A percentile compares a stretch with the other conserved stretches of the same genome.
These are phyloP conservation scores for Talaromyces nanjingensis DNA, from an alignment of 495 filamentous ascomycete species.

Conservation along the genomic window DNA sequence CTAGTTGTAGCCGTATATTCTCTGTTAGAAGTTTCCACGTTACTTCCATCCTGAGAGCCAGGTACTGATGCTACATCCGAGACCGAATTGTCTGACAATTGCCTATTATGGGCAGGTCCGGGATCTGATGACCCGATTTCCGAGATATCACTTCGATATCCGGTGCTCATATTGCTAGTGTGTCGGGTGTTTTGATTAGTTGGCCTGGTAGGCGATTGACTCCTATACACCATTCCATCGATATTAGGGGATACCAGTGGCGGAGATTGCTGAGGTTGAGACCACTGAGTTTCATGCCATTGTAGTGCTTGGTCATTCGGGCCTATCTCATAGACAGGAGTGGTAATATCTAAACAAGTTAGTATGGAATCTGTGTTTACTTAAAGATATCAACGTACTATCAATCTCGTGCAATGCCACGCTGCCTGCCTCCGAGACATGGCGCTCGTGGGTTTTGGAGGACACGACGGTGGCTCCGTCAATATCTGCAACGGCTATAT, in stretches of 20 bases:
- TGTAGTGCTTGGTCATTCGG: not conserved
- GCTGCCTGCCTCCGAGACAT: slow-evolving; percentile 3
- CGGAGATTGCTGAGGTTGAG: slow-evolving; percentile 3
- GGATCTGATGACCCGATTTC: not conserved
- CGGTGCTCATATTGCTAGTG: not conserved
- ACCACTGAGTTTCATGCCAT: not conserved
- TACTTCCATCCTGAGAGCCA: not conserved
- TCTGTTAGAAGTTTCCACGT: not conserved
- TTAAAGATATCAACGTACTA: not conserved
- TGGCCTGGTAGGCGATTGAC: not conserved
- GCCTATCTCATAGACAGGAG: slow-evolving; percentile 9
- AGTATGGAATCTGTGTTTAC: not conserved
- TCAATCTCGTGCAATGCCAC: slow-evolving; percentile 9
- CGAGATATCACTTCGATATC: slow-evolving; percentile 7
- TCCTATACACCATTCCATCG: not conserved
- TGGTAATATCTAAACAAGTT: not conserved
- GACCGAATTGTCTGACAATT: slow-evolving; percentile 1
- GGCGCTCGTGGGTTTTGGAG: not conserved
- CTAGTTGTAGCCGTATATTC: not conserved
- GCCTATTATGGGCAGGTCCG: not conserved
- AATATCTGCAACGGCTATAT: not conserved
- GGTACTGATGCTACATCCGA: not conserved
- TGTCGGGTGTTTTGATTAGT: not conserved
- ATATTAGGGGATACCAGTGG: not conserved
- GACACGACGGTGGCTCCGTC: slow-evolving; percentile 2